phyloP scores from a whole-genome alignment of 257 asterid genomes.

The Solanum verrucosum region DNA sequence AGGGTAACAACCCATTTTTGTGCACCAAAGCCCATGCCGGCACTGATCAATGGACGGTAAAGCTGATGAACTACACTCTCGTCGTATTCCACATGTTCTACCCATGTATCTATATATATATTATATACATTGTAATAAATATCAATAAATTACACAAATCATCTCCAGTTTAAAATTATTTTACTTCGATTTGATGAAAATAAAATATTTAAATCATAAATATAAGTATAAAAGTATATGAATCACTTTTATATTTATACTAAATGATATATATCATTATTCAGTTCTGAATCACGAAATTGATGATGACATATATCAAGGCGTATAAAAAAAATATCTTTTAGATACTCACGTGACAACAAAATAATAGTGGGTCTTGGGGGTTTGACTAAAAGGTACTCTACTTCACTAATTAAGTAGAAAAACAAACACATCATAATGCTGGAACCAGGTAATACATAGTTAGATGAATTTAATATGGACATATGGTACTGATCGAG shows the following conservation, averaged over 20 bases:
- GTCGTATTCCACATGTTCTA: slow-evolving; percentile 79
- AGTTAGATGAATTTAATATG: slow-evolving; percentile 11
- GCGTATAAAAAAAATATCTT: not conserved
- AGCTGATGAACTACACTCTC: slow-evolving; percentile 59
- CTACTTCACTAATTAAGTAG: slow-evolving; percentile 1
- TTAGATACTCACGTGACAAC: slow-evolving; percentile 52
- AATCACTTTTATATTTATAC: too few species aligned
- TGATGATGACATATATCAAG: too few species aligned
- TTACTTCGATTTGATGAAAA: too few species aligned
- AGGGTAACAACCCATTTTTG: slow-evolving; percentile 79
- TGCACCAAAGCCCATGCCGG: slow-evolving; percentile 91
- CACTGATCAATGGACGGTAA: slow-evolving; percentile 43
- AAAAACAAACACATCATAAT: slow-evolving; percentile 31
- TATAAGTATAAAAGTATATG: too few species aligned
- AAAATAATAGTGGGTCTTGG: slow-evolving; percentile 25
- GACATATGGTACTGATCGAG: slow-evolving; percentile 16
- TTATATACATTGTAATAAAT: not conserved
- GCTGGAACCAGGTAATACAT: slow-evolving; percentile 47
- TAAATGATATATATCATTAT: too few species aligned
- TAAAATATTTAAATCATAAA: too few species aligned
- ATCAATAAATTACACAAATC: not conserved
- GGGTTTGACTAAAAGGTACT: slow-evolving; percentile 21
- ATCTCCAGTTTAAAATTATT: not conserved
- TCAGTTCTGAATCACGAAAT: too few species aligned
- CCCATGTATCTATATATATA: slow-evolving; percentile 65